phyloP scores from a whole-genome alignment of 1,284 basidiomycete genomes.

The Irpex sp. region DNA sequence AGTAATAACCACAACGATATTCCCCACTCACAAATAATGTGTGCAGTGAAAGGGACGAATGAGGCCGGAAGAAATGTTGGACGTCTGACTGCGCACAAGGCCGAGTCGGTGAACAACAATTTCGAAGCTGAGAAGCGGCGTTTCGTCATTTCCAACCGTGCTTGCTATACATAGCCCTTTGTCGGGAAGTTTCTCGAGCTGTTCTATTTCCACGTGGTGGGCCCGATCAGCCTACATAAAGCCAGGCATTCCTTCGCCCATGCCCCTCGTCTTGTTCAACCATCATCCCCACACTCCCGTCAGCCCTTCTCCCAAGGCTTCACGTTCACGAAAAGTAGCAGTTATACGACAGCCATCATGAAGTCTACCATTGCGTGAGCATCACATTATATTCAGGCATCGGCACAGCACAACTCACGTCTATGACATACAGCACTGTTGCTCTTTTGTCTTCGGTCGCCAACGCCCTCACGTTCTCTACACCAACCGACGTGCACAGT shows the following conservation, averaged over 20 bases:
- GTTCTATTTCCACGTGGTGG: not conserved
- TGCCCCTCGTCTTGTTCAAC: conserved; percentile 7
- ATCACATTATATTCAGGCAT: not conserved
- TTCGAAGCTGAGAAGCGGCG: not conserved
- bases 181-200: not conserved
- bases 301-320: not conserved
- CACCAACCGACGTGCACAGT: conserved; percentile 31
- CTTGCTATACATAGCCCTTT: not conserved
- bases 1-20: not conserved
- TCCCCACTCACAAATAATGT: not conserved
- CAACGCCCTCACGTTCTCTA: conserved; percentile 41
- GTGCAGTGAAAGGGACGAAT: not conserved
- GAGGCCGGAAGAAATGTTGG: not conserved
- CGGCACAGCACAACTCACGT: not conserved
- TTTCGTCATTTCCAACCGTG: not conserved
- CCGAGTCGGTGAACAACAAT: not conserved
- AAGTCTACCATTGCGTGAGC: conserved; percentile 32
- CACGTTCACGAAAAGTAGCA: conserved; percentile 13
- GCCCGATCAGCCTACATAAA: conserved; percentile 2
- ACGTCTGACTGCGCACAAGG: not conserved
- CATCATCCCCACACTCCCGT: conserved; percentile 6
- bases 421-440: conserved; percentile 34
- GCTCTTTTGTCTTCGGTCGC: conserved; percentile 44
- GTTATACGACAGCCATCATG: conserved; percentile 25
- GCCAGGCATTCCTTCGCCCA: not conserved